phyloP scores from a whole-genome alignment of 2,329 filamentous ascomycete genomes.

The Epicoccum sorghinum region DNA sequence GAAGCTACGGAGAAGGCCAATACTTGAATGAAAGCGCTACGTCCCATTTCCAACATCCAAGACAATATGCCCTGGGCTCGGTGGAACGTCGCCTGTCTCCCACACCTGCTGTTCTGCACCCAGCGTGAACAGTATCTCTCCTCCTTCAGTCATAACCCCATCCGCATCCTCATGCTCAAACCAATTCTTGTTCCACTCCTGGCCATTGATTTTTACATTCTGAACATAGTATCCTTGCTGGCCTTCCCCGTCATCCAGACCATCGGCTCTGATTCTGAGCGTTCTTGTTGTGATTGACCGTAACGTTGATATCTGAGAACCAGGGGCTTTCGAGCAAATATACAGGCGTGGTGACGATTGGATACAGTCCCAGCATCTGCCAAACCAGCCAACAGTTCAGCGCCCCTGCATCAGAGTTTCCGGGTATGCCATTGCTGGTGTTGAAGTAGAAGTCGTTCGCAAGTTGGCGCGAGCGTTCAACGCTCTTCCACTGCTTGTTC shows the following conservation, averaged over 20 bases:
- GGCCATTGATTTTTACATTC: slow-evolving; percentile 59
- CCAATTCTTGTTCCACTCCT: slow-evolving; percentile 61
- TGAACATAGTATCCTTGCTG: slow-evolving; percentile 59
- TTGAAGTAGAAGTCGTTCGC: slow-evolving; percentile 52
- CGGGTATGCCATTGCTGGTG: slow-evolving; percentile 50
- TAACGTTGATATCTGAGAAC: slow-evolving; percentile 50
- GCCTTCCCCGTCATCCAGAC: slow-evolving; percentile 49
- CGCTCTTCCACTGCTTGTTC: slow-evolving; percentile 47
- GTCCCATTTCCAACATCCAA: slow-evolving; percentile 22
- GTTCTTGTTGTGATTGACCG: slow-evolving; percentile 45
- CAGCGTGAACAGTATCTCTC: slow-evolving; percentile 43
- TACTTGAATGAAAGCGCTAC: neutral
- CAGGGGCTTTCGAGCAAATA: slow-evolving; percentile 56
- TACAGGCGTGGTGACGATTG: slow-evolving; percentile 55
- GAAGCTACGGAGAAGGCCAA: no score
- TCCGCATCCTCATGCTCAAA: slow-evolving; percentile 58
- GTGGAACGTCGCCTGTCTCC: slow-evolving; percentile 43
- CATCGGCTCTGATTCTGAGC: slow-evolving; percentile 55
- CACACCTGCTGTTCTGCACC: slow-evolving; percentile 35
- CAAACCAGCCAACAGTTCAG: slow-evolving; percentile 59
- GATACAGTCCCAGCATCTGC: slow-evolving; percentile 58
- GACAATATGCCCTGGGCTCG: slow-evolving; percentile 41
- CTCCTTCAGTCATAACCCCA: slow-evolving; percentile 42
- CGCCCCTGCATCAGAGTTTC: slow-evolving; percentile 56
- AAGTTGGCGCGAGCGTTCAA: slow-evolving; percentile 39